These are phyloP conservation scores for Microthyrium microscopicum DNA, from an alignment of 2,329 filamentous ascomycete genomes.

Conservation along the genomic window DNA sequence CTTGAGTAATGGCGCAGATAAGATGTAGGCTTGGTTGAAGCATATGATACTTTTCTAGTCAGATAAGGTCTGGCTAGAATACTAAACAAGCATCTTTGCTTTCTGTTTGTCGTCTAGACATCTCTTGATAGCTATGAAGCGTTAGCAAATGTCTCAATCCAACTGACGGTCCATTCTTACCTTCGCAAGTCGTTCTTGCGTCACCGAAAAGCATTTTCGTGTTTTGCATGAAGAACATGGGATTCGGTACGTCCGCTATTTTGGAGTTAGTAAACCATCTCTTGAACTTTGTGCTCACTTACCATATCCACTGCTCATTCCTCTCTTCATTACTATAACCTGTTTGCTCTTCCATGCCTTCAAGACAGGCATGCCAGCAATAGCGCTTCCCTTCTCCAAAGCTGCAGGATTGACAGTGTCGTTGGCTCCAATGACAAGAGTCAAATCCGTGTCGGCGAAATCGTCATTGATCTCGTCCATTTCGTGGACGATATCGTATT, in stretches of 20 bases:
- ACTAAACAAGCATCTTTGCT: constrained; percentile 51
- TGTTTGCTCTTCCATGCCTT: constrained; percentile 92
- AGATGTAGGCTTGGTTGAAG: constrained; percentile 18
- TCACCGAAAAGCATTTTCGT: constrained; percentile 89
- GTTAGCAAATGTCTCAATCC: constrained; percentile 2
- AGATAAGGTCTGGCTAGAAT: constrained; percentile 49
- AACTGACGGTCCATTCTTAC: constrained; percentile 12
- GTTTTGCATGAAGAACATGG: constrained; percentile 83
- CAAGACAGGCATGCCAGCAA: constrained; percentile 83
- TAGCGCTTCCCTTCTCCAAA: constrained; percentile 64
- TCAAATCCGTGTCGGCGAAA: constrained; percentile 70
- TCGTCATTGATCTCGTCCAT: constrained; percentile 97
- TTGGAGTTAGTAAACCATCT: background rate
- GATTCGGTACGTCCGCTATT: constrained; percentile 79
- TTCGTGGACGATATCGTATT: constrained; percentile 82
- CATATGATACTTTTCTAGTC: constrained; percentile 44
- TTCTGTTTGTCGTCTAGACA: constrained; percentile 37
- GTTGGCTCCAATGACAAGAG: constrained; percentile 79
- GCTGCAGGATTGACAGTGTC: constrained; percentile 88
- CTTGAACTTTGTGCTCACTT: constrained; percentile 17
- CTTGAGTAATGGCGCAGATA: background rate
- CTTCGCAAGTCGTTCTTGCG: constrained; percentile 69
- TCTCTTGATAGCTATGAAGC: background rate
- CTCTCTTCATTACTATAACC: constrained; percentile 83
- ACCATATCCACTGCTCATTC: constrained; percentile 79